Evolutionary conservation across 2,329 filamentous ascomycete species (phyloP).

Genomic region (Penicillium thymicola): DNA sequence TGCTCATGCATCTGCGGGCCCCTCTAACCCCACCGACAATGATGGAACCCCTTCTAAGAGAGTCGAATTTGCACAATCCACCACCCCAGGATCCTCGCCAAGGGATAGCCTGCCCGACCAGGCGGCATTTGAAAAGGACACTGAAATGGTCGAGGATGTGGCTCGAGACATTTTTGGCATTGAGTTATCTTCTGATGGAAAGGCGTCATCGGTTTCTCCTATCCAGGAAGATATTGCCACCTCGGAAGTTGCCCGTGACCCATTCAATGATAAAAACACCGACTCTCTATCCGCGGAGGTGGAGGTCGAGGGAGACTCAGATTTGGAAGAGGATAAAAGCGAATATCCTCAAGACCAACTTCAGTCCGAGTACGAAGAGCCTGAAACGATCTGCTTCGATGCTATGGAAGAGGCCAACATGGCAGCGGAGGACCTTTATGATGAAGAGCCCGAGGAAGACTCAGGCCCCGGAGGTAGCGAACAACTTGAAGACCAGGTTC

Average conservation of each 20-base stretch:
- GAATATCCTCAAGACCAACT: neutral
- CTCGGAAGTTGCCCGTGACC: neutral
- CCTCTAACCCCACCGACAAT: neutral
- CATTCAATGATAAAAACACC: neutral
- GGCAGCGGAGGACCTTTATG: neutral
- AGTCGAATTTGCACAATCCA: neutral
- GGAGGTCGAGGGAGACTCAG: neutral
- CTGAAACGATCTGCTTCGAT: conserved; percentile 8
- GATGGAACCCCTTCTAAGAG: neutral
- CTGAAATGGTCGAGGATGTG: conserved; percentile 23
- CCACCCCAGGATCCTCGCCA: conserved; percentile 1
- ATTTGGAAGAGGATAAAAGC: conserved; percentile 5
- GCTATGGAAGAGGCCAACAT: conserved; percentile 1
- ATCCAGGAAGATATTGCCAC: neutral
- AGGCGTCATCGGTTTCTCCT: conserved; percentile 6
- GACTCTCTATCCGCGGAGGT: neutral
- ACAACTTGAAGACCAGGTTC: neutral
- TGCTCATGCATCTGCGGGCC: conserved; percentile 11
- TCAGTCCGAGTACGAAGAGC: conserved; percentile 13
- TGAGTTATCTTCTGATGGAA: conserved; percentile 15
- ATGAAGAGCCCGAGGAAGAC: neutral
- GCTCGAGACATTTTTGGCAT: conserved; percentile 24
- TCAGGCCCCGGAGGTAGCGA: neutral
- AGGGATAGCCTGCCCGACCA: neutral
- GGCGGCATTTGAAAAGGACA: conserved; percentile 12